Base-by-base conservation (phyloP, 2,329 filamentous ascomycete species). In the Cytospora leucostoma region DNA sequence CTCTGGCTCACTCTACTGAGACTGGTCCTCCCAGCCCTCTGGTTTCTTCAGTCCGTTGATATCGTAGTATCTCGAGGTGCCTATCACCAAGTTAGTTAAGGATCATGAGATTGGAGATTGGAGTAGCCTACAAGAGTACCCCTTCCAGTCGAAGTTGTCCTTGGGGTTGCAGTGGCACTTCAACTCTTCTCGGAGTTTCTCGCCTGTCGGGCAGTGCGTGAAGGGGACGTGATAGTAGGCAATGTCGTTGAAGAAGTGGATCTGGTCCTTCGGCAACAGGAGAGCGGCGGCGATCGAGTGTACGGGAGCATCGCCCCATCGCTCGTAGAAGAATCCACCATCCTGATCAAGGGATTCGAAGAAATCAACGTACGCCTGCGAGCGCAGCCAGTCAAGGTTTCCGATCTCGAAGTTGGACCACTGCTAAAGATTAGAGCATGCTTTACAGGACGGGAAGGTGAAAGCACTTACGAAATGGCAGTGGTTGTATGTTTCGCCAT, bases 351-450 rank as follows among this genome's bases (percentile, higher is more conserved):
- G 86, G 7, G 87, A 84, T 57, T 93, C 86, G 73, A 99, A 99
- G 80, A 88, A 99, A 77, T 98, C 94, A 52, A 89, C 79, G 78
- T 99, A 99, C 27, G 91, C 84, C 74, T 93, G 82, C 68, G 92
- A 95, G 68, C 95, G 89, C 61, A 99, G 86, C 93, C 95, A 99
- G 72, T 96, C 86, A 47, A 99, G 84, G 78, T 90, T 96, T 68
- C 94, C 95, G 70, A 99, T 89, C 77, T 99, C 95, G 70, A 99
- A 99, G 82, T 99, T 99, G 73, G 94, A 98, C 95, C 95, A 99
- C 91, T 94, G 65, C 8, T 67, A 54, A 38, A 15, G 8, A 15
- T 56, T 61, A 66, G 64, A 27, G 34, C 13, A 27, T 47, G 12
- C 32, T 19, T 12, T 7, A 27, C 2, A 7, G 17, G 33, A 8